Percentiles rank a stretch among this genome's conserved stretches.
These are phyloP conservation scores for Citrullus colocynthis DNA, from an alignment of 306 rosid species.

Conservation along the genomic window DNA sequence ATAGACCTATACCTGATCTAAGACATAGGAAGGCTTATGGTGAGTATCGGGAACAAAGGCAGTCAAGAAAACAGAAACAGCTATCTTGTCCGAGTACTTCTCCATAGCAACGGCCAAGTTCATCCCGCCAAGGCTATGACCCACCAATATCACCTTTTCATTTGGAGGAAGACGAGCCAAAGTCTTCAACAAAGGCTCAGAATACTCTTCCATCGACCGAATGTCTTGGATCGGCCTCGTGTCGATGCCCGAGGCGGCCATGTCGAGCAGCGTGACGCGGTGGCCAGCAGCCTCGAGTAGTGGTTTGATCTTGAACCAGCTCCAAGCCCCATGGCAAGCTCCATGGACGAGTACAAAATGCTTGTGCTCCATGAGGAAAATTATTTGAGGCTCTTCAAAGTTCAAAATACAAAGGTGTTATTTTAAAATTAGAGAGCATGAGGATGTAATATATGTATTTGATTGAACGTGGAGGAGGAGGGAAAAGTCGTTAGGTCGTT, in stretches of 20 bases:
- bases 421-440: too few species aligned
- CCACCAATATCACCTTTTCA: constrained; percentile 43
- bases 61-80: constrained; percentile 28
- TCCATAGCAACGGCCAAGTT: constrained; percentile 45
- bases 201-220: constrained; percentile 19
- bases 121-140: constrained; percentile 41
- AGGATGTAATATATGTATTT: too few species aligned
- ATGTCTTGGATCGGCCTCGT: constrained; percentile 19
- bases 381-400: background rate
- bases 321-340: constrained; percentile 50
- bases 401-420: too few species aligned
- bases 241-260: constrained; percentile 46
- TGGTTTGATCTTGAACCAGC: constrained; percentile 41
- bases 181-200: constrained; percentile 30
- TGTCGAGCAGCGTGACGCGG: constrained; percentile 38
- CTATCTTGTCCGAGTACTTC: constrained; percentile 30
- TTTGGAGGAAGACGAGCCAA: constrained; percentile 19
- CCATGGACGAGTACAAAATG: constrained; percentile 51
- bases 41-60: constrained; percentile 29
- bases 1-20: background rate
- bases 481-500: too few species aligned
- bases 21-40: background rate
- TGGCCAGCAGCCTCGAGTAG: constrained; percentile 28
- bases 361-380: background rate
- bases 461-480: too few species aligned